Base-by-base conservation (phyloP, 805 yeast genomes). In the Ogataea populi-albae region DNA sequence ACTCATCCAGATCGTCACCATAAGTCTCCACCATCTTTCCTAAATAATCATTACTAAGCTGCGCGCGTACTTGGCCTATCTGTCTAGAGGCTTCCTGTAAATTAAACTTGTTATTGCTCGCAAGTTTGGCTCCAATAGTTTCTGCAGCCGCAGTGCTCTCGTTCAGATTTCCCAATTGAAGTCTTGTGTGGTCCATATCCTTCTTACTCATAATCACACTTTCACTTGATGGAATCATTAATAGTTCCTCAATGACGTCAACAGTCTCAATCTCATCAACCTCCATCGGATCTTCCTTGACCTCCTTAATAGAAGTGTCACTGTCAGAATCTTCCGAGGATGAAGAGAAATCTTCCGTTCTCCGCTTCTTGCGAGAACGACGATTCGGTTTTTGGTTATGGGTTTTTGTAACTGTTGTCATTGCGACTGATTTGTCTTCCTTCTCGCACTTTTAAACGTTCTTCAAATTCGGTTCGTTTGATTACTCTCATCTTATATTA, bases 331-430 rank as follows among this genome's bases (percentile, higher is more conserved):
- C 9, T 3, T 66, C 61, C 2, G 72, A 65, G 6, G 72, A 69
- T 1, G 78, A 71, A 23, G 84, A 79, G 20, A 79, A 75, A 46
- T 80, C 87, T 34, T 81, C 86, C 0, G 91, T 82, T 78, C 89
- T 81, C 75, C 88, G 79, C 76, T 81, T 82, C 73, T 81, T 81
- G 53, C 81, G 69, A 44, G 85, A 73, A 50, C 85, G 69, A 45
- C 75, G 67, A 32, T 56, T 63, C 20, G 49, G 48, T n/a, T 45
- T 44, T 12, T 39, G 43, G 30, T 31, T 30, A 28, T 34, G n/a
- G n/a, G n/a, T n/a, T n/a, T n/a, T n/a, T n/a, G n/a, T n/a, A n/a
- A n/a, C n/a, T n/a, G n/a, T n/a, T n/a, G n/a, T n/a, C n/a, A n/a
- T n/a, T n/a, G n/a, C n/a, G n/a, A n/a, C n/a, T n/a, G n/a, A n/a